Evolutionary conservation across 805 yeast species (phyloP), one percentile per base, ranked within the genome.

Genomic region (Suhomyces sp.): DNA sequence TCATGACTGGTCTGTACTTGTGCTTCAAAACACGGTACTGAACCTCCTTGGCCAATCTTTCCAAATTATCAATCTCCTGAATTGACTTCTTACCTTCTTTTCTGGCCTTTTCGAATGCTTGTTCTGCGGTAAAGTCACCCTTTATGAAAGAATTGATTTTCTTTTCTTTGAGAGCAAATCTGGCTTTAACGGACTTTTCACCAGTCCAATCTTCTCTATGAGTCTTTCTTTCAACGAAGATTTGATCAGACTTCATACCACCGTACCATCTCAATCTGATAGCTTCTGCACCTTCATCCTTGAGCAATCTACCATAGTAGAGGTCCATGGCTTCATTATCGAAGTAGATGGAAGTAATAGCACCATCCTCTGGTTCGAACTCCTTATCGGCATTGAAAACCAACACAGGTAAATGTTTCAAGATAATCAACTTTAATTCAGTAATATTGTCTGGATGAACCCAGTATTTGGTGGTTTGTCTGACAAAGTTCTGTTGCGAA

Each of bases 151-250:
- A 78, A 56, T 93, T 93, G 33, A 91, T 88, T 54, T 88, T 76
- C 59, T 83, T 87, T 60, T 93, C 98, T 60, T 90, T 93, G 47
- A 93, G 66, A 14, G 91, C 81, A 64, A 93, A 93, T 60, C 98
- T 77, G 4, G 98, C 98, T 65, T 93, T 93, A 46, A 93, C 98
- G n/a, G 96, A 87, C 65, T 91, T 91, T 62, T 93, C 98, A 50
- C 99, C 99, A 3, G 99, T 93, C 98, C 98, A 91, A 69, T 93
- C 99, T 63, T 93, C 98, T 63, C 98, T 78, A 58, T 93, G 98
- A 5, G 99, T 93, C 63, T 93, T 93, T 63, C 98, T 79, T 66
- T 93, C 99, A 31, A 91, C 95, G 46, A 93, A 93, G 37, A 91
- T 86, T 26, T 85, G 86, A 49, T 91, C 96, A 2, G 90, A 75